Base-by-base conservation (phyloP, 1,284 basidiomycete species). In the Cryptococcus sp. region DNA sequence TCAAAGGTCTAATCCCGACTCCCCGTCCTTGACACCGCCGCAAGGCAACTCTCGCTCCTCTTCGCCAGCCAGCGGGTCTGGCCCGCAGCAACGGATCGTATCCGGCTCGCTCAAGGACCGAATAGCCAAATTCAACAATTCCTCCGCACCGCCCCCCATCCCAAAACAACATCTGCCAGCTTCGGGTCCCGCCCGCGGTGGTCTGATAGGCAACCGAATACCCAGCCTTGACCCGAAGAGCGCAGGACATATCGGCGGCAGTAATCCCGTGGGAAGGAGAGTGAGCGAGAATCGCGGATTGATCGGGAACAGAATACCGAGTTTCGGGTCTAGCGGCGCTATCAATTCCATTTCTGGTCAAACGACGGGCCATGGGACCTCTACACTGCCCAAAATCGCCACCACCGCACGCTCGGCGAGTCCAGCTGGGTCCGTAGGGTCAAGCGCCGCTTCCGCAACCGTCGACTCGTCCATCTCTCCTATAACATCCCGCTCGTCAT, bases 41-140 rank as follows among this genome's bases (percentile, higher is more conserved):
- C 42, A 62, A 6, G 50, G 53, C 47, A 59, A 59, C 55, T 70
- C 70, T 13, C 65, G 70, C 47, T 70, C 67, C 10, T 60, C 64
- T 17, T 69, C 62, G 5, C 57, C 67, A 13, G 56, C 63, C 22
- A n/a, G 20, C 15, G 48, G 27, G 11, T 54, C 54, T 48, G 50
- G 49, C 41, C 60, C 52, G 45, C 54, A 68, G 61, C 39, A 59
- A 22, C 70, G 74, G 6, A 54, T 67, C 47, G 71, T 77, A 8
- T 73, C 72, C 19, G 71, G 74, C 44, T 75, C 73, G 3, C 70
- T 79, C 51, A 73, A 72, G 63, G 77, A 79, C 57, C 71, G 77
- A 35, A 79, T 79, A 45, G 77, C 77, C 16, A 73, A 72, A 57
- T 79, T 79, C 62, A 74, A 75, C 66, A 75, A 77, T 44, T 65